A percentile compares a stretch with the other conserved stretches of the same genome.
Evolutionary conservation across 768 basidiomycete species (phyloP).

Genomic region (Naganishia friedmannii): DNA sequence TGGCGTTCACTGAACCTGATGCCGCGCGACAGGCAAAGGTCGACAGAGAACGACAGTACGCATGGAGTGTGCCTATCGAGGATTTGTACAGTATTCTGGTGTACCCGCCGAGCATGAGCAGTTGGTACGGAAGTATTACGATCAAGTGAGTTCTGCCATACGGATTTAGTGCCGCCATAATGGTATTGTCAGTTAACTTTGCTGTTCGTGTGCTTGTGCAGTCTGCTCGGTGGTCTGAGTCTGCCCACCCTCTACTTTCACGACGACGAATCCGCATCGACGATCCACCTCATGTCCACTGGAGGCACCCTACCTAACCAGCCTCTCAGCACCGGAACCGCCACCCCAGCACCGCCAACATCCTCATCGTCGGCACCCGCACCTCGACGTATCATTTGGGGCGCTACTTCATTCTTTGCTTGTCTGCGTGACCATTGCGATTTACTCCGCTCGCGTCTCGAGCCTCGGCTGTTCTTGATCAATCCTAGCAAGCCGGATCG

Average conservation of each 20-base stretch:
- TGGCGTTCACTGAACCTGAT: slow-evolving; percentile 26
- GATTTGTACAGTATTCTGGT: slow-evolving; percentile 66
- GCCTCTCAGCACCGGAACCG: slow-evolving; percentile 12
- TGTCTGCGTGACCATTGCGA: slow-evolving; percentile 64
- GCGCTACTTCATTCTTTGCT: slow-evolving; percentile 78
- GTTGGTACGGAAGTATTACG: slow-evolving; percentile 75
- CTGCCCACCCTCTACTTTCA: slow-evolving; percentile 91
- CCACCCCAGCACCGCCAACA: background rate
- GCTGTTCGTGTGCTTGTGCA: background rate
- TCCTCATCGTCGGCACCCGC: slow-evolving; percentile 24
- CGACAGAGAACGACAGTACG: slow-evolving; percentile 35
- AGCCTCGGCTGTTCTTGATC: slow-evolving; percentile 79
- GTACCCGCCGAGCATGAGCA: slow-evolving; percentile 57
- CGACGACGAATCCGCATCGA: slow-evolving; percentile 87
- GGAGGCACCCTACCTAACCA: slow-evolving; percentile 23
- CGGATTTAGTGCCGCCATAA: no score
- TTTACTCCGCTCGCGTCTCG: slow-evolving; percentile 77
- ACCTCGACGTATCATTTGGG: slow-evolving; percentile 58
- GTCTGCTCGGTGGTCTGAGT: slow-evolving; percentile 54
- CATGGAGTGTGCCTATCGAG: slow-evolving; percentile 26
- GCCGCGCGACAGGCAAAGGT: slow-evolving; percentile 25
- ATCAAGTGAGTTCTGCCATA: slow-evolving; percentile 87
- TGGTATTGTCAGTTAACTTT: slow-evolving; percentile 44
- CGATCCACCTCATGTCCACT: slow-evolving; percentile 42
- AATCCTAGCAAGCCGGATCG: slow-evolving; percentile 91